Base-by-base conservation (phyloP, 306 rosid genomes). In the Coriaria nepalensis region DNA sequence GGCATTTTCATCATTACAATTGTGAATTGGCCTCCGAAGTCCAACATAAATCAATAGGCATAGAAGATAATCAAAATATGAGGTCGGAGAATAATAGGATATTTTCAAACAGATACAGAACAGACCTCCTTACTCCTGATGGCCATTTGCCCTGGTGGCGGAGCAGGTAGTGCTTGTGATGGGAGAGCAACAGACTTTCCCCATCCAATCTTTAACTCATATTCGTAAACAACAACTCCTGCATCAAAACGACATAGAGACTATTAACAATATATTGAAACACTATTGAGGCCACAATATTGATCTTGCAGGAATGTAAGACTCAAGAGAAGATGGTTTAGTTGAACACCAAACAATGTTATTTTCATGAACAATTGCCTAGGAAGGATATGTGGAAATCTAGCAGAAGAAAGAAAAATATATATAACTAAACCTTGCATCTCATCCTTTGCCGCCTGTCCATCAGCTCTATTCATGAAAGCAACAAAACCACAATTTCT, bases 401-500 rank as follows among this genome's bases (percentile, higher is more conserved):
- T 35, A 15, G 12, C 29, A 37, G 13, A 10, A 15, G 41, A 51
- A 38, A 38, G 9, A 38, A 2, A 53, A 41, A 63, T 1, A 20
- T 20, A 51, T 47, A 65, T 55, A 39, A 63, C 20, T 64, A 65
- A 50, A 92, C 98, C 98, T 74, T 92, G 98, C 98, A 92, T 92
- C 72, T 92, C 98, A 60, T 92, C 98, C 73, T 92, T 92, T 4
- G 98, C 98, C 40, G 98, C 98, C 67, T 92, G 98, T 37, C 96
- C 98, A 73, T 92, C 98, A 65, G 59, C 81, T 70, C 98, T 82
- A 62, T 92, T 92, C 98, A 92, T 92, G 84, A 92, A 92, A 73
- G 98, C 98, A 37, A 92, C 98, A 79, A 92, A 92, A 52, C 98
- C 98, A 82, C 98, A 92, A 68, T 92, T 92, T 70, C 98, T 85